Evolutionary conservation across 2,329 filamentous ascomycete genomes (phyloP), one percentile per base, ranked within the genome.

Genomic region (Grosmannia penicillata): DNA sequence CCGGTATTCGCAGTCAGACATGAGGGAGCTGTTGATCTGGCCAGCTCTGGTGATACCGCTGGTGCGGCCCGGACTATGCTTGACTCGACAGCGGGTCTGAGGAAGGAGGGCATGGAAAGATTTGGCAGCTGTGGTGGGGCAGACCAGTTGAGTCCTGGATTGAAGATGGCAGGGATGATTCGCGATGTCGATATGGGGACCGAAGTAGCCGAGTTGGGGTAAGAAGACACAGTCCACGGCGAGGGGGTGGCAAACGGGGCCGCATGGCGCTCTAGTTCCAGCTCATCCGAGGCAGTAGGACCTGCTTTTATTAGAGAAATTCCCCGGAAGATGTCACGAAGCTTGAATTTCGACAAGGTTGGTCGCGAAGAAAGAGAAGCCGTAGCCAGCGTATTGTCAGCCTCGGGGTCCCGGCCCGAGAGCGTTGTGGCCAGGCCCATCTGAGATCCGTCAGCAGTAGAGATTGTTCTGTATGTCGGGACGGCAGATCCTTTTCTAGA

Each of bases 61-160:
- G n/a, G n/a, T n/a, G n/a, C n/a, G n/a, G n/a, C n/a, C n/a, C n/a
- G n/a, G n/a, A n/a, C n/a, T n/a, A n/a, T n/a, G n/a, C n/a, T n/a
- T n/a, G n/a, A n/a, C n/a, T n/a, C n/a, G n/a, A n/a, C n/a, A n/a
- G n/a, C n/a, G n/a, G n/a, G n/a, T n/a, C n/a, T 22, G 2, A 24
- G 19, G 17, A 36, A 36, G 8, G 34, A 28, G 11, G 34, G 24
- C 17, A 36, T 22, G 25, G 34, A 15, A 7, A 37, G 10, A n/a
- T 24, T 6, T 6, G 18, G 32, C 15, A 29, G 21, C 14, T 13
- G 26, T 3, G 39, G 33, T 2, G 45, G 35, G 4, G 37, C n/a
- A 3, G 28, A 21, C 43, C 43, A 46, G 33, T 37, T 45, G 35
- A 46, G 25, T 5, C 43, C 43, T 10, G 41, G 37, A 21, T 38